A percentile compares a stretch with the other conserved stretches of the same genome.
Conservation (phyloP, 331 rosid genomes). For the Stylosanthes scabra region DNA sequence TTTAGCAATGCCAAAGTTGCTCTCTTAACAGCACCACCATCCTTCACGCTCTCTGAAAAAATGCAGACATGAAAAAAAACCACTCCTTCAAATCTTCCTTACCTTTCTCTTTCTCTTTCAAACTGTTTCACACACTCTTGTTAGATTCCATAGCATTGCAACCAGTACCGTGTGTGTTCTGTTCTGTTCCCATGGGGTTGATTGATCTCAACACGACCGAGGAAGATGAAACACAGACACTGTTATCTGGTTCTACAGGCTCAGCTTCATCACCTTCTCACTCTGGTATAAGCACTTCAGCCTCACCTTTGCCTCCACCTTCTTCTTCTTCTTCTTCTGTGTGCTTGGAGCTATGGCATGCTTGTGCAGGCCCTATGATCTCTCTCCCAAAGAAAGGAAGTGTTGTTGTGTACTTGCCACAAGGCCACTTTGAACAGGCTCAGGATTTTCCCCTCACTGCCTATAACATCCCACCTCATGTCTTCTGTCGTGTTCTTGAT, state of each 20-base stretch:
- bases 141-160: slow-evolving; percentile 34
- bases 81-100: slow-evolving; percentile 39
- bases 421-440: slow-evolving; percentile 85
- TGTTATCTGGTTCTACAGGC: slow-evolving; percentile 58
- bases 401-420: slow-evolving; percentile 87
- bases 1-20: slow-evolving; percentile 77
- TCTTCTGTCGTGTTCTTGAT: slow-evolving; percentile 92
- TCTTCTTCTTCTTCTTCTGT: slow-evolving; percentile 62
- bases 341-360: slow-evolving; percentile 99
- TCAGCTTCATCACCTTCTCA: slow-evolving; percentile 51
- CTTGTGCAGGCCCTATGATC: slow-evolving; percentile 96
- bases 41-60: slow-evolving; percentile 56
- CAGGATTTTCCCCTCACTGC: slow-evolving; percentile 72
- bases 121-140: slow-evolving; percentile 28
- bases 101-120: slow-evolving; percentile 21
- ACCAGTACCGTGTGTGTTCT: not conserved
- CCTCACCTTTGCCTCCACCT: slow-evolving; percentile 31
- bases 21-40: slow-evolving; percentile 32
- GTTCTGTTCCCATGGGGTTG: slow-evolving; percentile 53
- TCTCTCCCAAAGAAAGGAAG: slow-evolving; percentile 90
- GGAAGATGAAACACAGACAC: slow-evolving; percentile 82
- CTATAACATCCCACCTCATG: slow-evolving; percentile 79
- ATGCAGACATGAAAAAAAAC: slow-evolving; percentile 60
- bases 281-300: slow-evolving; percentile 56
- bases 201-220: slow-evolving; percentile 98